These are phyloP conservation scores for Entomortierella parvispora DNA, from an alignment of 192 early-diverging fungal species.

Conservation along the genomic window DNA sequence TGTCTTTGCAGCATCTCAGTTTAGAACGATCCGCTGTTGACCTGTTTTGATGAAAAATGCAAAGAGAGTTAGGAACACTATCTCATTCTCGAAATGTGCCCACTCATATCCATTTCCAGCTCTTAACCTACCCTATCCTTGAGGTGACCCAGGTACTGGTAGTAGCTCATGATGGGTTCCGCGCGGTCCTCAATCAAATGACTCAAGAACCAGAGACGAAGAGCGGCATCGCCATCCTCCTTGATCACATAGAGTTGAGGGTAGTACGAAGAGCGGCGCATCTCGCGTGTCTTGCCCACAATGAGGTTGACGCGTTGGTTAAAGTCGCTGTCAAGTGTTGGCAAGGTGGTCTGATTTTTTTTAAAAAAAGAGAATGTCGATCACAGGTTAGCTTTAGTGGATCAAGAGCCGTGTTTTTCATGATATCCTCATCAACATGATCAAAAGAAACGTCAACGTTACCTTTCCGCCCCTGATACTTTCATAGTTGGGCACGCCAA, in stretches of 20 bases:
- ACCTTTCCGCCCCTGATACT: conserved; percentile 84
- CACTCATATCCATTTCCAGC: neutral
- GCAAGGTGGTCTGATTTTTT: conserved; percentile 68
- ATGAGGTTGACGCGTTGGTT: conserved; percentile 80
- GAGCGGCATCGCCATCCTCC: conserved; percentile 88
- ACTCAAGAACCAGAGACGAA: conserved; percentile 86
- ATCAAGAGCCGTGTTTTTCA: neutral
- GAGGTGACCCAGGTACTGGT: conserved; percentile 78
- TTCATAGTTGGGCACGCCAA: conserved; percentile 82
- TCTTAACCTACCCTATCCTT: conserved; percentile 66
- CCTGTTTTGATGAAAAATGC: conserved; percentile 13
- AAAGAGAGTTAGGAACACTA: neutral
- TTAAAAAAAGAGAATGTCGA: neutral
- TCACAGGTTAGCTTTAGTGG: neutral
- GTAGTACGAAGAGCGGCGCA: conserved; percentile 73
- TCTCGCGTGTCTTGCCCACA: conserved; percentile 75
- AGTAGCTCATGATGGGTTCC: conserved; percentile 79
- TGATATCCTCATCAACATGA: neutral
- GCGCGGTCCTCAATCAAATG: conserved; percentile 94
- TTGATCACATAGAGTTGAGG: conserved; percentile 87
- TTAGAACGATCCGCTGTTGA: conserved; percentile 42
- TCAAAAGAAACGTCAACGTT: neutral
- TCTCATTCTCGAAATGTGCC: neutral
- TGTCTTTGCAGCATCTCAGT: too few species aligned
- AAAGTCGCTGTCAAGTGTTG: conserved; percentile 73